These are phyloP conservation scores for Geranium rotundifolium DNA, from an alignment of 345 rosid genomes.

Conservation along the genomic window DNA sequence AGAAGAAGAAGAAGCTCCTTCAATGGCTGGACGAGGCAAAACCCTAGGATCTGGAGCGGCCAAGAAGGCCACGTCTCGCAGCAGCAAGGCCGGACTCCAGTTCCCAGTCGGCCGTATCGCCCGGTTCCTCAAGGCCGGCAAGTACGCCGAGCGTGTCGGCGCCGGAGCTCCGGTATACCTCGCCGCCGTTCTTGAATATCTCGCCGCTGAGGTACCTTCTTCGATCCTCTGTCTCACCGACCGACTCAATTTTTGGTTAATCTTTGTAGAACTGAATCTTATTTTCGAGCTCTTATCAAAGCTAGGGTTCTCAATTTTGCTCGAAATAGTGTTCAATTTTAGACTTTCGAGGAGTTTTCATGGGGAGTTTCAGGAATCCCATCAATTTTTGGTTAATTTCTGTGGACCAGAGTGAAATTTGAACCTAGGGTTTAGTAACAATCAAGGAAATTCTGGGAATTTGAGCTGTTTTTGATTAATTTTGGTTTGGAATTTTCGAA, in stretches of 20 bases:
- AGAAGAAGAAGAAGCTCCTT: conserved; percentile 25
- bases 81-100: conserved; percentile 91
- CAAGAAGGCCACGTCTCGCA: conserved; percentile 86
- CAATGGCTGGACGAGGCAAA: conserved; percentile 90
- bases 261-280: neutral
- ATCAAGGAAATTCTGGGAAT: too few species aligned
- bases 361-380: too few species aligned
- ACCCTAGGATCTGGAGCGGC: conserved; percentile 72
- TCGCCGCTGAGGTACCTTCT: conserved; percentile 70
- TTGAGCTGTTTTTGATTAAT: too few species aligned
- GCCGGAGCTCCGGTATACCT: conserved; percentile 89
- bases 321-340: too few species aligned
- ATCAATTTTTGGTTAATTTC: too few species aligned
- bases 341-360: too few species aligned
- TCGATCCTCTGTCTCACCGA: too few species aligned
- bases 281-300: neutral
- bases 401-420: too few species aligned
- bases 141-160: too few species aligned
- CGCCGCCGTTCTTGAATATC: conserved; percentile 85
- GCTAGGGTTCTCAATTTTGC: conserved; percentile 31
- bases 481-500: too few species aligned
- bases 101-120: conserved; percentile 96
- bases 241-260: neutral
- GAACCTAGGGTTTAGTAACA: conserved; percentile 2
- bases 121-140: conserved; percentile 83